Percentiles rank a stretch among this genome's conserved stretches.
Evolutionary conservation across 2,329 filamentous ascomycete species (phyloP).

Genomic region (Alternaria dauci): DNA sequence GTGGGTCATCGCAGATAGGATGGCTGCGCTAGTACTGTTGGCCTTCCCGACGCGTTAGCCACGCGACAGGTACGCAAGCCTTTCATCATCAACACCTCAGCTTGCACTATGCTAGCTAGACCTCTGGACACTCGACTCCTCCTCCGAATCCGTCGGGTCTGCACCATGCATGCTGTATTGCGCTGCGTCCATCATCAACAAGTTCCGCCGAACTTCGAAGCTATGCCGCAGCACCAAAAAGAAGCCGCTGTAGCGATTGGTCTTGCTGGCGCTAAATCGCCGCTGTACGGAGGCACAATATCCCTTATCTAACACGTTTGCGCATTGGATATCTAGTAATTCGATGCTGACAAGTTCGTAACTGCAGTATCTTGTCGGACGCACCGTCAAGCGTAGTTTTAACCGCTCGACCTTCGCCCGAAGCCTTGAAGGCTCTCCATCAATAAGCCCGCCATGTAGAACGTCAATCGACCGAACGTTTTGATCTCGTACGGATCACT

Average conservation of each 20-base stretch:
- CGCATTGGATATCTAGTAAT: not conserved
- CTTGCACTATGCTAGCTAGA: not conserved
- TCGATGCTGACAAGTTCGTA: not conserved
- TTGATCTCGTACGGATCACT: not conserved
- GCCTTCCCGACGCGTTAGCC: not conserved
- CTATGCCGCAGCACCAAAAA: constrained; percentile 18
- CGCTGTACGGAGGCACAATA: not conserved
- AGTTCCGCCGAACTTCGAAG: not conserved
- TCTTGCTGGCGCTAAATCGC: not conserved
- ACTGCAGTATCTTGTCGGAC: not conserved
- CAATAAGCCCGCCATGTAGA: not conserved
- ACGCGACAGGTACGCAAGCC: not conserved
- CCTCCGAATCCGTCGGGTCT: not conserved
- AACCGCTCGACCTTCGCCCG: not conserved
- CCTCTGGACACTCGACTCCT: not conserved
- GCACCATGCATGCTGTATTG: not conserved
- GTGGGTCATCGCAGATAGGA: not conserved
- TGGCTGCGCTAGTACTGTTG: not conserved
- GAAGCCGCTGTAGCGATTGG: not conserved
- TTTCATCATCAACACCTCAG: not conserved
- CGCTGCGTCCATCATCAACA: not conserved
- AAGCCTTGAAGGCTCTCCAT: not conserved
- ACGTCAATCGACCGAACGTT: not conserved
- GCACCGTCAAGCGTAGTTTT: not conserved
- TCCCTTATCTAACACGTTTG: not conserved